Base-by-base conservation (phyloP, 768 basidiomycete genomes). In the Fomitopsis pulvina region DNA sequence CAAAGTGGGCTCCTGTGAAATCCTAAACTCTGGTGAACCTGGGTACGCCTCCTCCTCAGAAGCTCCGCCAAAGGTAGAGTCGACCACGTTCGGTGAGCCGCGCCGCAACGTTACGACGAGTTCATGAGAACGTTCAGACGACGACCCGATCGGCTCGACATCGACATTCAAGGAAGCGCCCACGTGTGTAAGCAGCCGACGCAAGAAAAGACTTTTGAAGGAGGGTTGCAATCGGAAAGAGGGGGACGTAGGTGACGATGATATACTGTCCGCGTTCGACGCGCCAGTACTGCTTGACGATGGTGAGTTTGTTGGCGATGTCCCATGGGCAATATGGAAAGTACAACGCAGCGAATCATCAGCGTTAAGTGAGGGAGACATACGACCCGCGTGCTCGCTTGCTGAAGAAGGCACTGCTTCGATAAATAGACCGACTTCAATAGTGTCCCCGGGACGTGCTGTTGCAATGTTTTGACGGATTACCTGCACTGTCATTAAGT, bases 381-480 rank as follows among this genome's bases (percentile, higher is more conserved):
- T 37, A 37, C 9, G 57, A 51, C 37, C 54, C 45, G 21, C 37
- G 21, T 16, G 7, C n/a, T 34, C 18, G 5, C 12, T 20, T 22
- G 16, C 21, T 12, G 54, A 37, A 2, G 27, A 28, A 16, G 52
- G 52, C 12, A 63, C 56, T 7, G 68, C 66, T 49, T 64, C 70
- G 41, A 89, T 70, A 52, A 78, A 75, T 20, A 97, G 76, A 7
- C 94, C 92, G 48, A 96, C 67, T 60, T 95, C 92, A 41, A 97
- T 77, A 28, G 86, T 81, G 63, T 96, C 94, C 12, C 89, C 89
- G 29, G 63, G 70, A 41, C 71, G 70, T n/a, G 88, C 73, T 27
- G 81, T 79, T 39, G 71, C 70, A 34, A 97, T 68, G 37, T 95
- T 73, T 74, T 94, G 94, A 26, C 92, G 87, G 46, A 92, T 68